phyloP scores from a whole-genome alignment of 208 protist genomes.

The Jaenimonas drosophilae region DNA sequence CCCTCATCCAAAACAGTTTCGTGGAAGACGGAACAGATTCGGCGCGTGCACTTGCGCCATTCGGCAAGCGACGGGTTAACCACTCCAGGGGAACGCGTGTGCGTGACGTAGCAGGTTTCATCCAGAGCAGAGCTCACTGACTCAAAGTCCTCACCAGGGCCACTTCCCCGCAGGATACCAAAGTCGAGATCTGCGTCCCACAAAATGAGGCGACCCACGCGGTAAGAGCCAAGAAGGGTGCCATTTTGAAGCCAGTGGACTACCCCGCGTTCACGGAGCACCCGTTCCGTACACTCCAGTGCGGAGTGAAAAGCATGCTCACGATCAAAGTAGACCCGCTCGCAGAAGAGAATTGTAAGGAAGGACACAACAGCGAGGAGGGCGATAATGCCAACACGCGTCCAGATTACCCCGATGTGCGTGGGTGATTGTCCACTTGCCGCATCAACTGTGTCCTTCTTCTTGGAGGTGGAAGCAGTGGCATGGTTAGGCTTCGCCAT shows the following conservation, averaged over 20 bases:
- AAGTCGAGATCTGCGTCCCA: constrained; percentile 83
- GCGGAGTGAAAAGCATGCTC: constrained; percentile 48
- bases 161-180: constrained; percentile 24
- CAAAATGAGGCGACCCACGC: constrained; percentile 60
- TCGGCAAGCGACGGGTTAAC: constrained; percentile 17
- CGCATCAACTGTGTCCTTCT: background rate
- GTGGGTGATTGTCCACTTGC: background rate
- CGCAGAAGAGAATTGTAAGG: constrained; percentile 60
- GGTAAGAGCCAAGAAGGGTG: constrained; percentile 57
- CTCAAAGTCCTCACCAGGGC: constrained; percentile 22
- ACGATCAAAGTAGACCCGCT: constrained; percentile 61
- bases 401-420: constrained; percentile 18
- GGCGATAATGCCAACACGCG: constrained; percentile 25
- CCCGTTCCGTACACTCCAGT: constrained; percentile 38
- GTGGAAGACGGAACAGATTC: constrained; percentile 70
- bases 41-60: constrained; percentile 66
- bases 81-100: constrained; percentile 14
- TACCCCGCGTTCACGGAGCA: constrained; percentile 20
- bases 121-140: constrained; percentile 14
- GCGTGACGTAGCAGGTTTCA: constrained; percentile 36
- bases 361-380: constrained; percentile 41
- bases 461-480: background rate
- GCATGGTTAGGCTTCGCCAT: background rate
- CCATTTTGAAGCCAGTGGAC: constrained; percentile 69
- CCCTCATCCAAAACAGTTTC: constrained; percentile 17